Conservation (phyloP, 768 basidiomycete species). For the Boletus tylopilopsis region DNA sequence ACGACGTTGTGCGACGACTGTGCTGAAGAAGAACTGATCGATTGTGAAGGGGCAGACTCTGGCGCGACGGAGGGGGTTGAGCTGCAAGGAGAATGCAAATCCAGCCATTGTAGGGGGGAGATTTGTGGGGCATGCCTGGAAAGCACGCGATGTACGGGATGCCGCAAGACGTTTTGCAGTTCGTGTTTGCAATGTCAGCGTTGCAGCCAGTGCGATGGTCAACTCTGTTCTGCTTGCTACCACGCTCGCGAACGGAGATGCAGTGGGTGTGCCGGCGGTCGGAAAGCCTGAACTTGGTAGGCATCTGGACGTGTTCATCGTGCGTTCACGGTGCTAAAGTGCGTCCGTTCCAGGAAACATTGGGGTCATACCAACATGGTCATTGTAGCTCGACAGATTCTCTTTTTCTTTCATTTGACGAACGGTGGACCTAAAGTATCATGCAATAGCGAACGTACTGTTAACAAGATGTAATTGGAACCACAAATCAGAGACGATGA, state of each 20-base stretch:
- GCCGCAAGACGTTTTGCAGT: conserved; percentile 10
- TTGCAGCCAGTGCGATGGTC: conserved; percentile 6
- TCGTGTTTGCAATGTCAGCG: conserved; percentile 4
- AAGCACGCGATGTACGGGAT: conserved; percentile 11
- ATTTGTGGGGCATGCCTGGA: conserved; percentile 14
- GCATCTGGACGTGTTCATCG: neutral
- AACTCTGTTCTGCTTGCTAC: conserved; percentile 9
- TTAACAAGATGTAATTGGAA: neutral
- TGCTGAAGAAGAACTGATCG: conserved; percentile 21
- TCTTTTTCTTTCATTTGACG: neutral
- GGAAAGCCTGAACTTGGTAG: neutral
- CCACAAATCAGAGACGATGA: no score
- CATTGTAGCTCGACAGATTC: neutral
- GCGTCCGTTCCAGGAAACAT: neutral
- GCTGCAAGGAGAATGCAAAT: conserved; percentile 1
- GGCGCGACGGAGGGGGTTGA: conserved; percentile 11
- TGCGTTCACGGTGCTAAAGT: neutral
- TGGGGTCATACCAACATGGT: neutral
- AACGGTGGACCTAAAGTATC: neutral
- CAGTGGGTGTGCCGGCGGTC: neutral
- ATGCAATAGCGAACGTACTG: no score
- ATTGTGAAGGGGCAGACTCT: neutral
- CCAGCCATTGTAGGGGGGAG: conserved; percentile 1
- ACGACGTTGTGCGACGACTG: conserved; percentile 25
- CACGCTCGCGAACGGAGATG: neutral